Percentiles rank a stretch among this genome's conserved stretches.
Conservation (phyloP, 2,329 filamentous ascomycete genomes). For the Pezicula radicicola region DNA sequence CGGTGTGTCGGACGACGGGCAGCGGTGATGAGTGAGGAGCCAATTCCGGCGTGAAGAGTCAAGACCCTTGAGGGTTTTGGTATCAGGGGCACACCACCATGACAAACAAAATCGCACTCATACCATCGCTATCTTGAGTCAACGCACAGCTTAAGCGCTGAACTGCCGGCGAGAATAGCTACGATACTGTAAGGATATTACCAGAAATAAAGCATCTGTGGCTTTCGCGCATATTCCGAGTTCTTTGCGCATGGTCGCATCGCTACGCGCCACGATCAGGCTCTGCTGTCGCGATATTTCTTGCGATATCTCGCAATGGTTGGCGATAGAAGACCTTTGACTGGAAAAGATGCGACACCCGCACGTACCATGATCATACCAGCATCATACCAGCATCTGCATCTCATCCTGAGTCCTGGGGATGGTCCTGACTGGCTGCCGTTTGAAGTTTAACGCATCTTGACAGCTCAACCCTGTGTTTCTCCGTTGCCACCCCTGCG, state of each 20-base stretch:
- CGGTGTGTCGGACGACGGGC: too few relatives aligned
- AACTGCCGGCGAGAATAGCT: not conserved
- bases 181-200: not conserved
- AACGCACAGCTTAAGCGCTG: too few relatives aligned
- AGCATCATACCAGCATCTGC: conserved; percentile 10
- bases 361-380: not conserved
- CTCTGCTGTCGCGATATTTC: not conserved
- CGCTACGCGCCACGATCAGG: not conserved
- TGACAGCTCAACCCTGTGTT: not conserved
- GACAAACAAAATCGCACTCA: too few relatives aligned
- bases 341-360: not conserved
- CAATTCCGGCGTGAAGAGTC: too few relatives aligned
- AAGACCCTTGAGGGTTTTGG: too few relatives aligned
- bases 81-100: too few relatives aligned
- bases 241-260: not conserved
- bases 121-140: too few relatives aligned
- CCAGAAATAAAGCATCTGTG: not conserved
- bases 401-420: conserved; percentile 19
- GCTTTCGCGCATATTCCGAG: not conserved
- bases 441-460: conserved; percentile 10
- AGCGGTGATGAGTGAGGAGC: too few relatives aligned
- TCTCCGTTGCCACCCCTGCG: conserved; percentile 2
- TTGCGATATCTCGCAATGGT: not conserved
- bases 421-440: conserved; percentile 18
- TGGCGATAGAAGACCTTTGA: not conserved